Percentiles rank a stretch among this genome's conserved stretches.
These are phyloP conservation scores for Cyclostephanos invisitatus DNA, from an alignment of 108 stramenopile species.

Conservation along the genomic window DNA sequence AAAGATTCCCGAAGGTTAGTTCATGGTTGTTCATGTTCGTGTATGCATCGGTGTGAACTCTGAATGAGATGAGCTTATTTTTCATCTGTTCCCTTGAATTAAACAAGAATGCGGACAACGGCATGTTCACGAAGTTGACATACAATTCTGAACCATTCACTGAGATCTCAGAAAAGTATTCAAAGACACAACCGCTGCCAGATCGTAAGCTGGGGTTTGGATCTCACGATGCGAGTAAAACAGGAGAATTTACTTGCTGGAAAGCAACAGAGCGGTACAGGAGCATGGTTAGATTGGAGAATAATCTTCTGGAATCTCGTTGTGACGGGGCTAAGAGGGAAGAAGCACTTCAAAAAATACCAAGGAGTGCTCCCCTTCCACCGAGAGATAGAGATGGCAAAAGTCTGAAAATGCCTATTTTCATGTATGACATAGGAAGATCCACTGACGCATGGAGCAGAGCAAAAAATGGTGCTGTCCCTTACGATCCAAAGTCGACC, in stretches of 20 bases:
- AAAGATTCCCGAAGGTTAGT: conserved; percentile 43
- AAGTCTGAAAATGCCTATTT: conserved; percentile 35
- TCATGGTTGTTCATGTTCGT: not conserved
- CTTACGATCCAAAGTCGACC: conserved; percentile 36
- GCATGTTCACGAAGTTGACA: conserved; percentile 57
- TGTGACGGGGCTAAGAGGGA: conserved; percentile 30
- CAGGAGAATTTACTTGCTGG: conserved; percentile 57
- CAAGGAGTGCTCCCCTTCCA: conserved; percentile 17
- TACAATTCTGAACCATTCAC: conserved; percentile 60
- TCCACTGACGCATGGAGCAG: conserved; percentile 15
- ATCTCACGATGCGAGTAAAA: conserved; percentile 56
- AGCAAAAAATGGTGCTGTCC: conserved; percentile 9
- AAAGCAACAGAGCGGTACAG: conserved; percentile 63
- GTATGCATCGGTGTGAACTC: not conserved
- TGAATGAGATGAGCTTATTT: not conserved
- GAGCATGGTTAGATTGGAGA: conserved; percentile 48
- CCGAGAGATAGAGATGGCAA: conserved; percentile 45
- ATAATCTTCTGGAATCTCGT: conserved; percentile 35
- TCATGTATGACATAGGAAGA: conserved; percentile 63
- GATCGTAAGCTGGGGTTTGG: conserved; percentile 64
- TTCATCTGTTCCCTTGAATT: not conserved
- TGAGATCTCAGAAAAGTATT: conserved; percentile 56
- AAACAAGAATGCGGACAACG: conserved; percentile 60
- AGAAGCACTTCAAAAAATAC: conserved; percentile 23
- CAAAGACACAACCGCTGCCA: conserved; percentile 56